Percentiles rank a stretch among this genome's conserved stretches.
These are phyloP conservation scores for Pelargonium myrrhifolium DNA, from an alignment of 441 rosid genomes.

Conservation along the genomic window DNA sequence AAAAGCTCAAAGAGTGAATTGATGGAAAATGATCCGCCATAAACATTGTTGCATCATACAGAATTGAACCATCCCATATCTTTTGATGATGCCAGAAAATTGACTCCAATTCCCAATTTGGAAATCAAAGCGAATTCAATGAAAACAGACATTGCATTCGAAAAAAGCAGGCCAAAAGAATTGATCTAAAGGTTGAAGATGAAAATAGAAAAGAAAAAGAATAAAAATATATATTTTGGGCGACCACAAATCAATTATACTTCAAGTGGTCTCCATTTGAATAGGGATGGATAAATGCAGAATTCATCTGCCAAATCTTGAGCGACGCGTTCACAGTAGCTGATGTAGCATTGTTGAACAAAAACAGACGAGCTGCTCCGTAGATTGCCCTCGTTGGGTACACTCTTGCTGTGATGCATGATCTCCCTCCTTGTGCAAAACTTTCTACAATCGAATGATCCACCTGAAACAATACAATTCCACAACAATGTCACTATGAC, in stretches of 20 bases:
- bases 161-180: not conserved
- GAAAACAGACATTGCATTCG: not conserved
- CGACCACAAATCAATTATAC: not conserved
- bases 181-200: too few species aligned
- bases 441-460: constrained; percentile 91
- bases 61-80: too few species aligned
- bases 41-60: too few species aligned
- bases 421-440: constrained; percentile 86
- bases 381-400: constrained; percentile 81
- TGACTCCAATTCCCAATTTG: too few species aligned
- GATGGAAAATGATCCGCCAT: too few species aligned
- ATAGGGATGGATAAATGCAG: constrained; percentile 63
- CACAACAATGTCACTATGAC: not conserved
- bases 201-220: not conserved
- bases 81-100: too few species aligned
- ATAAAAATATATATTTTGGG: too few species aligned
- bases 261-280: constrained; percentile 16
- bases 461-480: constrained; percentile 35
- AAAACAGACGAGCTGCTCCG: constrained; percentile 57
- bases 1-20: too few species aligned
- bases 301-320: constrained; percentile 78
- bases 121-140: too few species aligned
- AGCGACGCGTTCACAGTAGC: constrained; percentile 49
- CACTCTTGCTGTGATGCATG: constrained; percentile 63
- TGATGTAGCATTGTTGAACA: constrained; percentile 80